Evolutionary conservation across 495 filamentous ascomycete genomes (phyloP), one percentile per base, ranked within the genome.

Genomic region (Penicillium argentinense): DNA sequence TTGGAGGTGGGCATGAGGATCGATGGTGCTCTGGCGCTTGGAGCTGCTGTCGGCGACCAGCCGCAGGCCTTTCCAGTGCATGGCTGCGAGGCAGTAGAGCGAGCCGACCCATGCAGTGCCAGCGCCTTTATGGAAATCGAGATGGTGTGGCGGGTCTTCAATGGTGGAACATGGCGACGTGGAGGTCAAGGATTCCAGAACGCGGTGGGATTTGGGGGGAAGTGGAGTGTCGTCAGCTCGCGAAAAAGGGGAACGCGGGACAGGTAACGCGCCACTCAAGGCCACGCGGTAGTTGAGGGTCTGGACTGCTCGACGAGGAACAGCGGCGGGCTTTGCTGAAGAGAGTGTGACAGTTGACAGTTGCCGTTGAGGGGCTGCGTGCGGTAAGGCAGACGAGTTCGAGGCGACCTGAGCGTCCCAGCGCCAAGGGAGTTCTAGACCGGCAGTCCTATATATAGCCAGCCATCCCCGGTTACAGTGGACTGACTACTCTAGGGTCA

Each of bases 11-110:
- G 58, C 17, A 24, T 60, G 62, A 7, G 64, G 49, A 33, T 72
- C 66, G 22, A 66, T 50, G 24, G 62, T 49, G 43, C 61, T 70
- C 33, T 68, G 69, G 55, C 67, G 61, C 49, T 71, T 74, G 45
- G 65, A 56, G 53, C 47, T 67, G 49, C 58, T 59, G 54, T 72
- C 66, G 40, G 65, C 59, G 49, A 64, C 65, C 23, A 75, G 56
- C 40, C 72, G 68, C 26, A 72, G 56, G 29, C 65, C 68, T 68
- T 73, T 74, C 68, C 72, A 73, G 68, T 71, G 68, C 72, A 75
- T 75, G 57, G 56, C 62, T 61, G 53, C 53, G 60, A 52, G 39
- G 42, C 39, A 48, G 48, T 26, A 32, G 39, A 42, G 19, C 39
- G 49, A 22, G 42, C 45, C 41, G 32, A 56, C 53, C 60, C 60